phyloP scores from a whole-genome alignment of 2,329 filamentous ascomycete genomes.

The Ophiobolus disseminans region DNA sequence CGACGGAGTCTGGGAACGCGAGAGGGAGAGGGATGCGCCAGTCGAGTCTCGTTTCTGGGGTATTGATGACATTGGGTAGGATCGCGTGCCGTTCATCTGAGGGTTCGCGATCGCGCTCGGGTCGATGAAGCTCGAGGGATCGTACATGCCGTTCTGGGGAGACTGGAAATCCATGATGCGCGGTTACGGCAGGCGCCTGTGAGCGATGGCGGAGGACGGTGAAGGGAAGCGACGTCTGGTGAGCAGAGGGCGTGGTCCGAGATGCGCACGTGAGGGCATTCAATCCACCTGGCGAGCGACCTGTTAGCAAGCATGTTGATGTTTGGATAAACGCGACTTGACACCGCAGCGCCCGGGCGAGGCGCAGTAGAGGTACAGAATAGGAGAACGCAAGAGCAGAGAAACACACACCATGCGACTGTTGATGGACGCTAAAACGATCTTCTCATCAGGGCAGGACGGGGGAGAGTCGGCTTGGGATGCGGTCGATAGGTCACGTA shows the following conservation, averaged over 20 bases:
- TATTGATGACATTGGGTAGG: conserved; percentile 88
- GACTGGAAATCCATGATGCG: conserved; percentile 48
- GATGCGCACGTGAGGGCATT: conserved; percentile 31
- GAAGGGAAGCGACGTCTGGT: conserved; percentile 15
- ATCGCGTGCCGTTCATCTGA: conserved; percentile 76
- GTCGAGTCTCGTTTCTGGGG: conserved; percentile 91
- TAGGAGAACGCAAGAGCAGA: conserved; percentile 12
- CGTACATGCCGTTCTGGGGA: conserved; percentile 46
- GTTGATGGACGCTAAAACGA: conserved; percentile 31
- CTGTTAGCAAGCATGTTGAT: conserved; percentile 41
- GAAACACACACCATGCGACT: conserved; percentile 34
- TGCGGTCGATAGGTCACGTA: conserved; percentile 43
- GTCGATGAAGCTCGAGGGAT: conserved; percentile 48
- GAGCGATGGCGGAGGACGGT: conserved; percentile 10
- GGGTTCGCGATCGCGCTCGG: conserved; percentile 49
- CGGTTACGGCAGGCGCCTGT: conserved; percentile 16
- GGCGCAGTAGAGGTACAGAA: conserved; percentile 22
- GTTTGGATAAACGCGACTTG: conserved; percentile 36
- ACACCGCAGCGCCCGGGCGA: conserved; percentile 21
- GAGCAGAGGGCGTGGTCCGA: conserved; percentile 11
- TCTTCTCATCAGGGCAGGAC: conserved; percentile 39
- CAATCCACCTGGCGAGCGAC: conserved; percentile 33
- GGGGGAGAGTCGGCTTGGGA: conserved; percentile 31
- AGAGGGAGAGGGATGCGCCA: conserved; percentile 85
- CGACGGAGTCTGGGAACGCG: conserved; percentile 91